Evolutionary conservation across 1,284 basidiomycete genomes (phyloP).

Genomic region (Coniferiporia sulphurascens): DNA sequence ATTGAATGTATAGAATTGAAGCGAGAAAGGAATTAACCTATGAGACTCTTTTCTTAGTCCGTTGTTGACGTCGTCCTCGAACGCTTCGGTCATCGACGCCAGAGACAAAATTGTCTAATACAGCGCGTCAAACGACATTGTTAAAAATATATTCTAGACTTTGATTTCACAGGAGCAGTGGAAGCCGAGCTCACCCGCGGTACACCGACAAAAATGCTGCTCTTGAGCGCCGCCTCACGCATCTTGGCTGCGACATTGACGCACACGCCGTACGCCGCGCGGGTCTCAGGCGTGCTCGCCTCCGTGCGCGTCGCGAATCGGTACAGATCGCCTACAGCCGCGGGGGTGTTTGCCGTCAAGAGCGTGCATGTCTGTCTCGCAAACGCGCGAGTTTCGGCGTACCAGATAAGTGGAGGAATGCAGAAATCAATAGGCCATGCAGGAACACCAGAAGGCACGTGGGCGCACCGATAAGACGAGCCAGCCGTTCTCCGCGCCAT

Average conservation of each 20-base stretch:
- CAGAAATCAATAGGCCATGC: neutral
- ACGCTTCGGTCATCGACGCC: constrained; percentile 64
- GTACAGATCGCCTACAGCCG: constrained; percentile 74
- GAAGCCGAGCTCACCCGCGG: constrained; percentile 58
- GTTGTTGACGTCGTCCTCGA: constrained; percentile 75
- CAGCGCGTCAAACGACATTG: neutral
- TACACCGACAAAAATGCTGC: constrained; percentile 88
- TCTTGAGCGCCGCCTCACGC: constrained; percentile 92
- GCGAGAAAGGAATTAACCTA: constrained; percentile 45
- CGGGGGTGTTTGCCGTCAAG: constrained; percentile 80
- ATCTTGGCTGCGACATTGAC: constrained; percentile 77
- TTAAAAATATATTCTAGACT: neutral
- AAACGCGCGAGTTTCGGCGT: neutral
- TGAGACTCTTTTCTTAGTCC: constrained; percentile 60
- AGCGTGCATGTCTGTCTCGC: constrained; percentile 69
- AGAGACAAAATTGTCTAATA: constrained; percentile 78
- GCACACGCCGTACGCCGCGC: constrained; percentile 43
- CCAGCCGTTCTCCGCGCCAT: constrained; percentile 75
- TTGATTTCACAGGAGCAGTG: neutral
- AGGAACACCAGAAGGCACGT: constrained; percentile 11
- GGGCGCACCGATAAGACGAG: constrained; percentile 69
- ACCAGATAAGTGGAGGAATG: neutral
- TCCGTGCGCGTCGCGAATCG: constrained; percentile 62
- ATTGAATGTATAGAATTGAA: neutral
- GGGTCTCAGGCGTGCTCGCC: constrained; percentile 37